Percentiles rank a stretch among this genome's conserved stretches.
Conservation (phyloP, 352 stramenopile genomes). For the Phytophthora rubi region DNA sequence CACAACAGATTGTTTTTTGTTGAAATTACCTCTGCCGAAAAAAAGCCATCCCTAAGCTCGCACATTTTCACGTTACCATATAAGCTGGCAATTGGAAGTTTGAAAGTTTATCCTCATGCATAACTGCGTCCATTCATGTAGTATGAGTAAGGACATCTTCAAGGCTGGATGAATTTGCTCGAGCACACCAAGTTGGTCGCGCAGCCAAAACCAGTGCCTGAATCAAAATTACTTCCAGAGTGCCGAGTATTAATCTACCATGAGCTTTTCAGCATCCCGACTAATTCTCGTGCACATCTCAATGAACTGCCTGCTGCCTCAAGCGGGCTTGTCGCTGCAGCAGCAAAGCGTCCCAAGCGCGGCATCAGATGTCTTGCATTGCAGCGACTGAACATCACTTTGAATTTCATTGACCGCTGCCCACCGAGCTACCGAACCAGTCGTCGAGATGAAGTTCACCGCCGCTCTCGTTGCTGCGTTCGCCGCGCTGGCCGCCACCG, state of each 20-base stretch:
- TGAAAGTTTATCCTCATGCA: too few relatives aligned
- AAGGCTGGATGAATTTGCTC: too few relatives aligned
- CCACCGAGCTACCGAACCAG: neutral
- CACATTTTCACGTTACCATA: neutral
- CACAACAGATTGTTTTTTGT: neutral
- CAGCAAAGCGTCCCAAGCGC: neutral
- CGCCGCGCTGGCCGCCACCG: slow-evolving; percentile 9
- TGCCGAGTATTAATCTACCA: neutral
- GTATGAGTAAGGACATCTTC: too few relatives aligned
- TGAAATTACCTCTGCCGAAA: neutral
- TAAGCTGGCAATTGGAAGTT: neutral
- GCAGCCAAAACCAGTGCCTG: too few relatives aligned
- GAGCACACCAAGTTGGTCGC: too few relatives aligned
- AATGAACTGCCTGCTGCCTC: slow-evolving; percentile 24
- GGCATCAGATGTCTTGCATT: slow-evolving; percentile 1
- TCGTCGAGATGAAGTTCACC: slow-evolving; percentile 30
- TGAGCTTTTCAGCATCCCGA: slow-evolving; percentile 2
- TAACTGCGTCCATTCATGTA: too few relatives aligned
- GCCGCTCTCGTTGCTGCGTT: slow-evolving; percentile 26
- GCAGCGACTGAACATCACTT: slow-evolving; percentile 22
- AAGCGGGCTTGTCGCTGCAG: slow-evolving; percentile 31
- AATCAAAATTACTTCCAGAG: too few relatives aligned
- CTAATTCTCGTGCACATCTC: slow-evolving; percentile 24
- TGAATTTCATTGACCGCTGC: slow-evolving; percentile 21
- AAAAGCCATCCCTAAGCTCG: neutral